These are phyloP conservation scores for Mimosa bimucronata DNA, from an alignment of 306 rosid genomes.

Conservation along the genomic window DNA sequence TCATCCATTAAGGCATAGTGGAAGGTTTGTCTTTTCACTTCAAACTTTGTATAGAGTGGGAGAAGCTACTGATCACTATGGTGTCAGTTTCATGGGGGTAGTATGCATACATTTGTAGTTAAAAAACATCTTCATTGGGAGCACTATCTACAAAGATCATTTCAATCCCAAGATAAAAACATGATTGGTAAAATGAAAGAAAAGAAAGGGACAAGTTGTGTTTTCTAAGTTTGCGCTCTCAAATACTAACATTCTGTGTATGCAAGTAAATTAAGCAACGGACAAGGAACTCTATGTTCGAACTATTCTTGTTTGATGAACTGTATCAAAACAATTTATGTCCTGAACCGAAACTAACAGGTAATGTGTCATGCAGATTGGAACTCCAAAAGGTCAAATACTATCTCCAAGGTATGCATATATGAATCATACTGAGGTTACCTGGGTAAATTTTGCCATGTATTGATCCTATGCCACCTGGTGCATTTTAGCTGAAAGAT, in stretches of 20 bases:
- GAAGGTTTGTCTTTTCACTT: background rate
- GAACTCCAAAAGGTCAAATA: conserved; percentile 48
- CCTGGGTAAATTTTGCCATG: conserved; percentile 30
- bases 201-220: background rate
- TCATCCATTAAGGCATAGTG: conserved; percentile 15
- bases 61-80: conserved; percentile 3
- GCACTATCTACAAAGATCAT: background rate
- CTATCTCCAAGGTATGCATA: conserved; percentile 58
- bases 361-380: conserved; percentile 56
- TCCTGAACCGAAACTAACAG: conserved; percentile 43
- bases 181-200: conserved; percentile 8
- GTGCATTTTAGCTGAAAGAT: conserved; percentile 53
- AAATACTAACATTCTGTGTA: conserved; percentile 1
- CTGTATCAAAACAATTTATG: conserved; percentile 20
- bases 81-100: background rate
- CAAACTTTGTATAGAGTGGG: background rate
- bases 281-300: conserved; percentile 11
- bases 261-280: conserved; percentile 4
- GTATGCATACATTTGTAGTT: background rate
- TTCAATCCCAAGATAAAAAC: conserved; percentile 3
- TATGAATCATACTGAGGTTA: conserved; percentile 22
- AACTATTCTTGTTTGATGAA: conserved; percentile 27
- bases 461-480: conserved; percentile 39
- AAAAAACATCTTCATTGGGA: background rate
- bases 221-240: conserved; percentile 1